Evolutionary conservation across 73 alveolate genomes (phyloP), one percentile per base, ranked within the genome.

Genomic region (Tetrahymena borealis): DNA sequence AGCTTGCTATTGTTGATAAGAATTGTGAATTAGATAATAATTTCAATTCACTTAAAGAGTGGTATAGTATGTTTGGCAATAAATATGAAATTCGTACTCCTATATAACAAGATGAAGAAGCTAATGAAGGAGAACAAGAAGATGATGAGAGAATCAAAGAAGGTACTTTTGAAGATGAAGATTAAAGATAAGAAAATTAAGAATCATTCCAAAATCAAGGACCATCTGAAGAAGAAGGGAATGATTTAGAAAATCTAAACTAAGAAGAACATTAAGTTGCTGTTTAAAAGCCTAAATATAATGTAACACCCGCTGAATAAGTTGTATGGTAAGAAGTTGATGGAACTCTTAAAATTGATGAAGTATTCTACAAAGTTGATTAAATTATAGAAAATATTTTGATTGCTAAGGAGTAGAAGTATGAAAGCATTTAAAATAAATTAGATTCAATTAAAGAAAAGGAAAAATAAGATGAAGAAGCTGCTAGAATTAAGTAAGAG

Each of bases 51-150:
- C 95, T 98, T 7, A 96, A 92, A 90, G 96, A 98, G 40, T 98
- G 99, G 98, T 95, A 96, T 92, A 95, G 94, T 38, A 95, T 97
- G 91, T 98, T 98, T 93, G 99, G 99, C 7, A 95, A 94, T 39
- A 96, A 95, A 90, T 97, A 91, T 39, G 96, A 94, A 43, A 90
- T 94, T 36, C n/a, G 85, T 24, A 60, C 33, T 20, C 10, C 10
- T 32, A 60, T n/a, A 15, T 91, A 97, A 93, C 91, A 95, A 39
- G 96, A 97, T 79, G 91, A 90, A 42, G 96, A 90, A 38, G 40
- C 94, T 36, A 91, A 91, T 36, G 96, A 95, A 94, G 33, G 42
- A 33, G 97, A 94, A 32, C 96, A 93, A 60, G 96, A 92, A 35
- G 33, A 90, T 20, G 78, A 42, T 15, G 96, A 94, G 1, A 94